Evolutionary conservation across 768 basidiomycete species (phyloP), one percentile per base, ranked within the genome.

Genomic region (Calocybe gangraenosa): DNA sequence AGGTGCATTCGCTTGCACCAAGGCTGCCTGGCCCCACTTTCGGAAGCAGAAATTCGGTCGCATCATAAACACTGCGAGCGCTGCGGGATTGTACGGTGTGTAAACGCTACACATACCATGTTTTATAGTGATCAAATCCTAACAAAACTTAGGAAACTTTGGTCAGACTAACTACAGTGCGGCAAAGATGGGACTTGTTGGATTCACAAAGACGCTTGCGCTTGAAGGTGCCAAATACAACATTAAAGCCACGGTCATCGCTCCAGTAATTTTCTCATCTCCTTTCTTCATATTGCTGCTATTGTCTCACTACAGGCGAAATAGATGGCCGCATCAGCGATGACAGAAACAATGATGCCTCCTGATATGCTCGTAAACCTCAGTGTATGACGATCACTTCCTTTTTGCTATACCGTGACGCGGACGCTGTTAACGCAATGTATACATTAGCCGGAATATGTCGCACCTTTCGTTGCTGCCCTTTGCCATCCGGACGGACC

Each of bases 151-250:
- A 90, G 87, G 92, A 7, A 97, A 95, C 70, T 89, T 95, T 60
- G 96, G 96, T 8, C 94, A 97, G 66, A 84, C 92, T 10, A 99
- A 98, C 65, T 99, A 98, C 65, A 93, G 92, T 37, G 92, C 95
- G 2, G 95, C 94, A 1, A 98, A 99, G 76, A 94, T 96, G 91
- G 92, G 85, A 52, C 78, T 99, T 28, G 75, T 97, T 40, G 85
- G 74, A 0, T 96, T 97, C 67, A 91, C 93, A 14, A 92, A 92
- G 62, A 92, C 95, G 3, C 77, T 99, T 28, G 92, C 94, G 2
- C 71, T 79, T 18, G 96, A 99, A 65, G 96, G 96, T 28, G 86
- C 73, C 30, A 96, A 95, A 64, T 93, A 95, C 62, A 80, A 80
- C 54, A 97, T 97, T 62, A 82, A 81, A 58, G 79, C 87, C 1